Base-by-base conservation (phyloP, 176 grass and related monocot genomes). In the Cenchrus purpureus region DNA sequence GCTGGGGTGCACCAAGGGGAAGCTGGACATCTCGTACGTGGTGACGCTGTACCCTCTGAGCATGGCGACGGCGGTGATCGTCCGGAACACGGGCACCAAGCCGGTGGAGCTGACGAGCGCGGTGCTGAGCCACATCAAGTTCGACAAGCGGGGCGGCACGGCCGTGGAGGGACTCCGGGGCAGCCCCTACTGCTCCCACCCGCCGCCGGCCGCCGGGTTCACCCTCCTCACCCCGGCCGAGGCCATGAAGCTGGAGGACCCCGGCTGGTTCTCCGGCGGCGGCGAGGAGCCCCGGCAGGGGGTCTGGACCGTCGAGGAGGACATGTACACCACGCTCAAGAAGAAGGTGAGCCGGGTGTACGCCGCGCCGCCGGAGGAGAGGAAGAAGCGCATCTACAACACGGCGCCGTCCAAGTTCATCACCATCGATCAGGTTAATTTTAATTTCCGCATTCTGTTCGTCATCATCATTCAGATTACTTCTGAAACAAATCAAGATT, bases 1-100 rank as follows among this genome's bases (percentile, higher is more conserved):
- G 85, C 85, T 98, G 73, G 92, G 89, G 52, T 92, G 96, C 93
- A 90, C 59, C 2, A 92, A 90, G 79, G 78, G 69, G n/a, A 86
- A 88, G 48, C 88, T 95, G 65, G 93, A 95, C 40, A 65, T 98
- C 51, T 89, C 96, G 29, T 98, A 94, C 83, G 93, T 95, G 52
- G 88, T 98, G 48, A 94, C 96, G 20, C 93, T 98, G 71, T 98
- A 90, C 65, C 81, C 77, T 10, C 68, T 92, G 58, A 98, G 96
- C 91, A 91, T 94, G 87, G 96, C 96, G 66, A 92, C 93, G 12
- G 93, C 96, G 79, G 86, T 98, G 77, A 86, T 98, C 71, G 91
- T 95, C 5, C 88, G 90, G 65, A 98, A 98, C 67, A 91, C 64
- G n/a, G 91, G 96, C 42, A 48, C 48, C 7, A 90, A 89, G 82